A percentile compares a stretch with the other conserved stretches of the same genome.
These are phyloP conservation scores for Prunus padus DNA, from an alignment of 306 rosid genomes.

Conservation along the genomic window DNA sequence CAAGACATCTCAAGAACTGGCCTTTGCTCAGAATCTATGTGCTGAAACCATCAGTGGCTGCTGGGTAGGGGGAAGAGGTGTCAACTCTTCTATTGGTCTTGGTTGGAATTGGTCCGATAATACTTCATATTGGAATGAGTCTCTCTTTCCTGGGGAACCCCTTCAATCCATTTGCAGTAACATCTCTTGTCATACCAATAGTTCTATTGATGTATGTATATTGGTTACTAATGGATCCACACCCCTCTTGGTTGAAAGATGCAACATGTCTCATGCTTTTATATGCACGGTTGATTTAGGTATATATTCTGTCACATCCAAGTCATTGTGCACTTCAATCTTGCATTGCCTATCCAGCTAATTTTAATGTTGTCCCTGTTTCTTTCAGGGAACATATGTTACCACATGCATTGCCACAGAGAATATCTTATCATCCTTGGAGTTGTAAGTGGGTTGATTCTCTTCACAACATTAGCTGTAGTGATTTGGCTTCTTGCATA, in stretches of 20 bases:
- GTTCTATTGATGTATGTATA: constrained; percentile 50
- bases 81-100: constrained; percentile 47
- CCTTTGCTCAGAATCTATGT: constrained; percentile 59
- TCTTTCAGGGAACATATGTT: constrained; percentile 55
- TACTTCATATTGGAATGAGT: constrained; percentile 58
- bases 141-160: constrained; percentile 38
- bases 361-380: constrained; percentile 18
- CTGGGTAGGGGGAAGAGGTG: constrained; percentile 83
- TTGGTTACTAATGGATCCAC: constrained; percentile 43
- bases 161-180: constrained; percentile 48
- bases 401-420: constrained; percentile 78
- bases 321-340: background rate
- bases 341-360: constrained; percentile 3
- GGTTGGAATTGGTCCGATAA: constrained; percentile 85
- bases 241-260: constrained; percentile 50
- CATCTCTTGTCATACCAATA: constrained; percentile 44
- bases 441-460: constrained; percentile 87
- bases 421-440: constrained; percentile 86
- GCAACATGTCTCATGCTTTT: constrained; percentile 52
- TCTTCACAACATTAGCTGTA: constrained; percentile 72
- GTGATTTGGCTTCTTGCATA: constrained; percentile 89
- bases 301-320: constrained; percentile 19
- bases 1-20: constrained; percentile 51
- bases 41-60: constrained; percentile 44
- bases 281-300: constrained; percentile 76